Conservation (phyloP, 106 monocot genomes). For the Iris macrosiphon region DNA sequence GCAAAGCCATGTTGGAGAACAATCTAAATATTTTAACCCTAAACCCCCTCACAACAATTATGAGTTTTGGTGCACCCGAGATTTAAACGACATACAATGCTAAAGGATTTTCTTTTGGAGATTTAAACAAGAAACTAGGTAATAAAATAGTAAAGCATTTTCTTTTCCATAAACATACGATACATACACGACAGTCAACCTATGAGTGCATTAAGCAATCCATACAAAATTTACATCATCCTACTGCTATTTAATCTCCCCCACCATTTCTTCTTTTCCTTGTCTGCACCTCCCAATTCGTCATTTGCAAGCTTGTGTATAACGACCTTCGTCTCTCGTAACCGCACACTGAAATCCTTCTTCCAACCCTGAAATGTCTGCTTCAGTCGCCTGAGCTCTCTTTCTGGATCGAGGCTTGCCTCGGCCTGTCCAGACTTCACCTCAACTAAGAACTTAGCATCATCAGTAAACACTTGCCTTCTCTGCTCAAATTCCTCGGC, state of each 20-base stretch:
- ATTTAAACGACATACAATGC: no score
- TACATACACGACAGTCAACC: no score
- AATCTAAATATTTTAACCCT: no score
- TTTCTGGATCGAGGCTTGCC: constrained; percentile 63
- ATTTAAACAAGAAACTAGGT: no score
- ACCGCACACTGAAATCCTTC: constrained; percentile 52
- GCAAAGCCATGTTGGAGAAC: no score
- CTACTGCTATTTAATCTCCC: constrained; percentile 34
- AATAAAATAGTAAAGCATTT: no score
- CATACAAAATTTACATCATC: no score
- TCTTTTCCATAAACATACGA: no score
- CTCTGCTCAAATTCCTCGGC: constrained; percentile 72
- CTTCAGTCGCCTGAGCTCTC: constrained; percentile 62
- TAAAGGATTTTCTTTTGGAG: no score
- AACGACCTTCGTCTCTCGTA: constrained; percentile 53
- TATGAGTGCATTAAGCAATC: no score
- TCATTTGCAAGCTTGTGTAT: constrained; percentile 31
- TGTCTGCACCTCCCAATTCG: constrained; percentile 7
- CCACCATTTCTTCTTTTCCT: constrained; percentile 52
- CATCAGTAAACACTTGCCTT: constrained; percentile 53
- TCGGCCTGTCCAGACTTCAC: constrained; percentile 79
- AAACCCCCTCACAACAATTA: no score
- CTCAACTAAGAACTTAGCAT: constrained; percentile 74
- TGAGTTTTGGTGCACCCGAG: no score
- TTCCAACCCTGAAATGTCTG: constrained; percentile 71